Base-by-base conservation (phyloP, 176 grass and related monocot genomes). In the Avena atlantica region DNA sequence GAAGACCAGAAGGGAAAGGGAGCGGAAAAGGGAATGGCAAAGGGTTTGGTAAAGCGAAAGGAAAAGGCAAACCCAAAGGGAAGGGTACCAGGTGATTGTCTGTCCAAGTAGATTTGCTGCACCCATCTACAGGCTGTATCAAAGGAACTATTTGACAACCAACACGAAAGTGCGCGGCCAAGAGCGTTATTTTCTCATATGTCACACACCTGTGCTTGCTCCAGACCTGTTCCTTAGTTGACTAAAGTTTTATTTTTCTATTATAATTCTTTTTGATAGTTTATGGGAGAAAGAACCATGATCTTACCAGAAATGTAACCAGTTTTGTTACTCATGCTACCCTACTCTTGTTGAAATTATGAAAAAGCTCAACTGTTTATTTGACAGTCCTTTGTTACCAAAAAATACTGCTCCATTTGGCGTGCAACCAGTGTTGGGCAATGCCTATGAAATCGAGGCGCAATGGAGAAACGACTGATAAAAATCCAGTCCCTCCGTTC, bases 31-130 rank as follows among this genome's bases (percentile, higher is more conserved):
- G 20, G 19, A 67, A 40, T 20, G 63, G 71, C 19, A 87, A 89
- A n/a, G 51, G 84, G 2, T 25, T 45, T 45, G 81, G 78, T 57
- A 92, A 92, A 78, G 82, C 67, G 0, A 64, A 79, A 69, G 65
- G 84, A 0, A 87, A 81, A 81, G 86, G 85, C 3, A 84, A 85
- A 76, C 60, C 74, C 69, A 87, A 90, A 76, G 85, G 88, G 37
- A 89, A 84, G 76, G 87, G 87, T 17, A 16, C 59, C 4, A 73
- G 90, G 84, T 83, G 85, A 81, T 44, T 64, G 14, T 8, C 29
- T 15, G 8, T 2, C 20, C 14, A 0, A 40, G 5, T n/a, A 68
- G 12, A 58, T 76, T 76, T n/a, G 51, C 12, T 12, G 21, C 48
- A 4, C 7, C 37, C n/a, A 7, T 66, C 25, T 29, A 5, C 7